phyloP scores from a whole-genome alignment of 139 green algal genomes.

The Volvox africanus region DNA sequence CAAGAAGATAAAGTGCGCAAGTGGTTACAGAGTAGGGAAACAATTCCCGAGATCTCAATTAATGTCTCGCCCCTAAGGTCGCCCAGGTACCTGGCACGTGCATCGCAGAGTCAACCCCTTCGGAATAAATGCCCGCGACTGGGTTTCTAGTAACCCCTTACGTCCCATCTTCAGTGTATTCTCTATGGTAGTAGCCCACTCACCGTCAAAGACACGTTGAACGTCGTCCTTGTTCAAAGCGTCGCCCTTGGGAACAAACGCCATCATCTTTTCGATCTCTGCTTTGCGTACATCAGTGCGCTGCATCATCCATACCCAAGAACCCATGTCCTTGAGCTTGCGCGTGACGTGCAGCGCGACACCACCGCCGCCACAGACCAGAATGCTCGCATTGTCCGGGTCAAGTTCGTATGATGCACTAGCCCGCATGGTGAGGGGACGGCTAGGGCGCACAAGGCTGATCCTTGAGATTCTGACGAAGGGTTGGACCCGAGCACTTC shows the following conservation, averaged over 20 bases:
- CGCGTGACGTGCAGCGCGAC: conserved; percentile 88
- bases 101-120: no score
- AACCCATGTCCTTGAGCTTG: conserved; percentile 92
- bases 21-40: no score
- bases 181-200: not conserved
- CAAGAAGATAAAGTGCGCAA: no score
- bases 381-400: conserved; percentile 91
- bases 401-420: conserved; percentile 70
- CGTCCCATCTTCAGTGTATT: no score
- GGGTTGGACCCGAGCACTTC: conserved; percentile 26
- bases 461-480: not conserved
- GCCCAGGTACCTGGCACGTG: no score
- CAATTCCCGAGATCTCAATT: no score
- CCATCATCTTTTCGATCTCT: conserved; percentile 96
- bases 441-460: not conserved
- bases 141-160: no score
- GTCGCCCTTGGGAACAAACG: conserved; percentile 91
- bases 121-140: no score
- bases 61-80: no score
- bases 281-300: conserved; percentile 75
- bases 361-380: conserved; percentile 93
- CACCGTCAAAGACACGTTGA: conserved; percentile 79
- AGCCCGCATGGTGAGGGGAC: not conserved
- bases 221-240: conserved; percentile 82
- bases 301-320: conserved; percentile 96